Evolutionary conservation across 768 basidiomycete genomes (phyloP), one percentile per base, ranked within the genome.

Genomic region (Phaeotremella skinneri): DNA sequence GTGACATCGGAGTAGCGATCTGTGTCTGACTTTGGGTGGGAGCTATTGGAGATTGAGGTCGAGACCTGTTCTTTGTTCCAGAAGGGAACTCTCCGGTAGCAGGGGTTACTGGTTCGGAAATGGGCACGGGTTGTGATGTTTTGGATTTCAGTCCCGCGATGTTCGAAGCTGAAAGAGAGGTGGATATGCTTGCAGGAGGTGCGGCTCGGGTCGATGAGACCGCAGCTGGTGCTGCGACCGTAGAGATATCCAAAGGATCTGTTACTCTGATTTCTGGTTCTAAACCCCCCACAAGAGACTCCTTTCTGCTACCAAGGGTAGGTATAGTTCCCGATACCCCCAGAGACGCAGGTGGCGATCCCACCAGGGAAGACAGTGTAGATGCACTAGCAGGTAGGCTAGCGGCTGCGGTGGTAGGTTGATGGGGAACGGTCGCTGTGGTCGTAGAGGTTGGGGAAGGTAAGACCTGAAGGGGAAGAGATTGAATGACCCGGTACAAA

Each of bases 401-500:
- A 2, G 66, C 48, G 11, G 52, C 60, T 1, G 64, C 29, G 0
- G 60, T 64, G 1, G 26, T 61, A 17, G 62, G 59, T 17, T 37
- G 45, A 59, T 49, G 34, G 11, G 39, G 42, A 52, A 58, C 20
- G 26, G 64, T 27, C 16, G 59, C 48, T 21, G 56, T 58, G n/a
- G 61, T 37, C 16, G 67, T 56, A 9, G 66, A 41, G 54, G 58
- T 52, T 37, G 63, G 47, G 34, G 67, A 42, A 6, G 64, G 63
- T 5, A 37, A 41, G 42, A 90, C 85, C 23, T 82, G 79, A 1
- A 90, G 88, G 0, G 92, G 92, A 2, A 94, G 81, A 27, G 83
- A 83, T 73, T 93, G 90, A 16, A 99, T 90, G 41, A 94, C 90
- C 55, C 82, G 83, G 64, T 86, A 84, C 14, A 99, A 84, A 6